These are phyloP conservation scores for Plasmodium reichenowi DNA, from an alignment of 169 alveolate genomes.

Conservation along the genomic window DNA sequence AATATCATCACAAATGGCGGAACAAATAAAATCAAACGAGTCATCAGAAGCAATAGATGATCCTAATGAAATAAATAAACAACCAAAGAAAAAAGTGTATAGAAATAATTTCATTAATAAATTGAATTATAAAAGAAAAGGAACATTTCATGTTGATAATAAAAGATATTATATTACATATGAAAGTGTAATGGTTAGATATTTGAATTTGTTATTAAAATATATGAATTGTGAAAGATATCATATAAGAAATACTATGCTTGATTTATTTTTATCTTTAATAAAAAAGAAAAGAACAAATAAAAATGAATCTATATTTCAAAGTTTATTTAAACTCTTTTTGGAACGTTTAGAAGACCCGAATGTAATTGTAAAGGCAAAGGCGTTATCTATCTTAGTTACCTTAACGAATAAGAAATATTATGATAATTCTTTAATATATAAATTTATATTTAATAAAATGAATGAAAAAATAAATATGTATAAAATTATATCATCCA, in stretches of 20 bases:
- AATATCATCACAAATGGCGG: not conserved
- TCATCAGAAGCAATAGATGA: not conserved
- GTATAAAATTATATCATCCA: conserved; percentile 56
- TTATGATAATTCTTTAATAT: conserved; percentile 29
- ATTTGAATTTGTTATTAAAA: conserved; percentile 38
- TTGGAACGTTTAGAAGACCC: conserved; percentile 70
- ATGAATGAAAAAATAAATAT: conserved; percentile 67
- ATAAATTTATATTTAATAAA: conserved; percentile 61
- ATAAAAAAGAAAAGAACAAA: conserved; percentile 59
- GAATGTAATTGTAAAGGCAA: conserved; percentile 47
- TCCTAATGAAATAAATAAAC: not conserved
- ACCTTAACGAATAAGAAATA: conserved; percentile 40
- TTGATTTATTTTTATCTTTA: conserved; percentile 48
- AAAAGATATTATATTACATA: conserved; percentile 36
- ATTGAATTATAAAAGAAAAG: conserved; percentile 28
- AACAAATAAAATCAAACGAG: not conserved
- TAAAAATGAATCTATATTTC: conserved; percentile 56
- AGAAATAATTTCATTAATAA: not conserved
- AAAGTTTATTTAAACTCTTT: conserved; percentile 43
- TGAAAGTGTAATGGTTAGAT: conserved; percentile 60
- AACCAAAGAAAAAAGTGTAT: conserved; percentile 2
- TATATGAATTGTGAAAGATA: conserved; percentile 61
- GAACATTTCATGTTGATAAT: conserved; percentile 19
- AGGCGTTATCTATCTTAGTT: conserved; percentile 52
- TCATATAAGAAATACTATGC: conserved; percentile 38